Conservation (phyloP, 208 protist species). For the Acanthamoeba culbertsoni region DNA sequence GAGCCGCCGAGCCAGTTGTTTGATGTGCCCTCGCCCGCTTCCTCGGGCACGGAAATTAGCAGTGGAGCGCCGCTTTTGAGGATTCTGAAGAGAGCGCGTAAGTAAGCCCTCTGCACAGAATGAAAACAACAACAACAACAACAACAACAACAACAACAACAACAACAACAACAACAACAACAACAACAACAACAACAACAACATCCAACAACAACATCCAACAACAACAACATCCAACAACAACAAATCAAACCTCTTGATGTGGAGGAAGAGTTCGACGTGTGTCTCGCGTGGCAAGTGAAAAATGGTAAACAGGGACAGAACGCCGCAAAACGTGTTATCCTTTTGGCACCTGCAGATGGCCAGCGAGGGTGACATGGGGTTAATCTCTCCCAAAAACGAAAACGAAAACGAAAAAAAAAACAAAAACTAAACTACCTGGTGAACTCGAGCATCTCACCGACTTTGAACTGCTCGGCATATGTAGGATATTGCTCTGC, state of each 20-base stretch:
- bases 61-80: not conserved
- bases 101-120: too few species aligned
- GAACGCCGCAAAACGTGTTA: constrained; percentile 19
- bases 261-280: constrained; percentile 43
- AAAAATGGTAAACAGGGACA: constrained; percentile 43
- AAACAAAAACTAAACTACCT: not conserved
- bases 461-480: constrained; percentile 17
- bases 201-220: not conserved
- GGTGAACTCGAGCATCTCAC: constrained; percentile 55
- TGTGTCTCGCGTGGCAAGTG: constrained; percentile 4
- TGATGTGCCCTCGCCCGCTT: not conserved
- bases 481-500: not conserved
- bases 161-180: not conserved
- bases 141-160: not conserved
- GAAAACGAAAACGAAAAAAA: not conserved
- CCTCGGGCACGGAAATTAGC: not conserved
- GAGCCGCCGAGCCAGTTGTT: constrained; percentile 41
- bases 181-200: not conserved
- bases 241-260: not conserved
- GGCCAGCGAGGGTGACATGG: not conserved
- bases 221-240: not conserved
- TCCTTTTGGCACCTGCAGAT: not conserved
- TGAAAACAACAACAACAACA: too few species aligned
- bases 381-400: not conserved
- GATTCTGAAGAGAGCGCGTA: not conserved